These are phyloP conservation scores for Vickermania ingenoplastis DNA, from an alignment of 208 protist genomes.

Conservation along the genomic window DNA sequence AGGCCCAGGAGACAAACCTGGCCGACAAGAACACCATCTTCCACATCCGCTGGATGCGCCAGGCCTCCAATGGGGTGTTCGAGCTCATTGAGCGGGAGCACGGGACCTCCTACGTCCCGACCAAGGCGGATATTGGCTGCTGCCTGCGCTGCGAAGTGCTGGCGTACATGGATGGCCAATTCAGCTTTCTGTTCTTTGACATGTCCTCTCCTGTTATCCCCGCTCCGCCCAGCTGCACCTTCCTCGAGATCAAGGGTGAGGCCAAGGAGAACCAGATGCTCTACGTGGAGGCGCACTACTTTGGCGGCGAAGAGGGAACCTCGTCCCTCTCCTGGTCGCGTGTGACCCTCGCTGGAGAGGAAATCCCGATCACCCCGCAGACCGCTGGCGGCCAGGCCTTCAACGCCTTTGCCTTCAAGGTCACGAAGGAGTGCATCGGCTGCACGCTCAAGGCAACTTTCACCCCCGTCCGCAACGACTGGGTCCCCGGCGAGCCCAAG, in stretches of 20 bases:
- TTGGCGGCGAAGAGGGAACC: conserved; percentile 80
- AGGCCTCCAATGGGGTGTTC: conserved; percentile 54
- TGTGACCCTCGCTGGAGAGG: conserved; percentile 54
- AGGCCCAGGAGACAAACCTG: conserved; percentile 43
- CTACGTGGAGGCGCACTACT: conserved; percentile 73
- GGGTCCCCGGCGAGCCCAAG: conserved; percentile 77
- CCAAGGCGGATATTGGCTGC: conserved; percentile 61
- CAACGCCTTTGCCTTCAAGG: conserved; percentile 65
- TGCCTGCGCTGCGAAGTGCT: conserved; percentile 86
- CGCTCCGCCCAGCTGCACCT: conserved; percentile 63
- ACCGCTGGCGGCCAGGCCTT: conserved; percentile 46
- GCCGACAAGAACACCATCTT: conserved; percentile 86
- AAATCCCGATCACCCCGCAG: conserved; percentile 46
- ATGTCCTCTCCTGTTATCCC: conserved; percentile 78
- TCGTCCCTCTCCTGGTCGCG: conserved; percentile 82
- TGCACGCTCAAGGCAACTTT: conserved; percentile 82
- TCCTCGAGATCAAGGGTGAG: conserved; percentile 73
- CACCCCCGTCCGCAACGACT: conserved; percentile 83
- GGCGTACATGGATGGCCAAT: conserved; percentile 81
- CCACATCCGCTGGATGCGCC: conserved; percentile 89
- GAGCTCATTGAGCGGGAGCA: conserved; percentile 86
- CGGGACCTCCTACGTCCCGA: conserved; percentile 66
- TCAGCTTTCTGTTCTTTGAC: conserved; percentile 87
- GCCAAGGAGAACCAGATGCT: conserved; percentile 70
- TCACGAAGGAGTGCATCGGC: conserved; percentile 70